Evolutionary conservation across 1,284 basidiomycete species (phyloP), one percentile per base, ranked within the genome.

Genomic region (Volvariella volvacea): DNA sequence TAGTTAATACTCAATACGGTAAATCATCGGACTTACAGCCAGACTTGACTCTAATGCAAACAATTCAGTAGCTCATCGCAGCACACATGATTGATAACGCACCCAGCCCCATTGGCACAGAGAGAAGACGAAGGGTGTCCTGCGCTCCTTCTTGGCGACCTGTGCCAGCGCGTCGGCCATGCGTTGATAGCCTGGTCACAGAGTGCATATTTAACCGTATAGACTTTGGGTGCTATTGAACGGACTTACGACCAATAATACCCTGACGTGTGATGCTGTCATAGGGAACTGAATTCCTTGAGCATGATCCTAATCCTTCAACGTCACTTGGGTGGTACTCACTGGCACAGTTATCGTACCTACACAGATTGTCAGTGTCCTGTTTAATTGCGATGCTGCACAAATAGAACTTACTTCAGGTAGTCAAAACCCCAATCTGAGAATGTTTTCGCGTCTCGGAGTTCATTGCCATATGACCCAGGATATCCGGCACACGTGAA

Each of bases 21-120:
- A 15, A 3, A 6, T 15, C 21, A 15, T 16, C 16, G 32, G 40
- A 46, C 65, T 41, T 53, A 68, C 61, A 71, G 59, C 70, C 70
- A 73, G 6, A 70, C 67, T 59, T 64, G 68, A 48, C 59, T 66
- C 70, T 70, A 45, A 3, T 44, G 8, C 22, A 22, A 31, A 10
- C 33, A 33, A 10, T 31, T 16, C 41, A 30, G 31, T n/a, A 20
- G 36, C n/a, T 30, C 9, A 16, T 2, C 7, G n/a, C 39, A 20
- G 16, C 8, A 33, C 20, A 32, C 30, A 33, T 15, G 22, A 17
- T 21, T 25, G 44, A 16, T 28, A 3, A 56, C 66, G 45, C 40
- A 73, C 70, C 63, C 64, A 61, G 9, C 75, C 73, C 74, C 74
- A 76, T 55, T 78, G 60, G 50, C 74, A 76, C 1, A 78, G 57